phyloP scores from a whole-genome alignment of 441 rosid genomes.

The Pelargonium myrrhifolium region DNA sequence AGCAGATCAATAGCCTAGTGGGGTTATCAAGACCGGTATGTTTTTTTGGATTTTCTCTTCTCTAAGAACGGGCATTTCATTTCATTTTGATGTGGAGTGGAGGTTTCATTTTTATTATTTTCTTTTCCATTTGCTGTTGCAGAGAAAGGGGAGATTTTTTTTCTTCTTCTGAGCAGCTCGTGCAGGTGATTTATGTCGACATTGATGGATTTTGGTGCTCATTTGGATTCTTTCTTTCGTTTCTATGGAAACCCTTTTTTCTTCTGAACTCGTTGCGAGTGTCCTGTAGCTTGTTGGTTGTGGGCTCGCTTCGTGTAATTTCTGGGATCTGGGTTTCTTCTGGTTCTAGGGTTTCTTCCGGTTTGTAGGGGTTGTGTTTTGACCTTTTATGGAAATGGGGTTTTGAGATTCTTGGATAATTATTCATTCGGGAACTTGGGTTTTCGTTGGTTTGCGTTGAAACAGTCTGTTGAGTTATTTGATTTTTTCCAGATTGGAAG shows the following conservation, averaged over 20 bases:
- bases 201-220: conserved; percentile 15
- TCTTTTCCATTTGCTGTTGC: conserved; percentile 9
- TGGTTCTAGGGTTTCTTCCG: conserved; percentile 51
- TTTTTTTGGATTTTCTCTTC: conserved; percentile 26
- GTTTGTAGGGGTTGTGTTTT: conserved; percentile 28
- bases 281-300: conserved; percentile 16
- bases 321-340: conserved; percentile 60
- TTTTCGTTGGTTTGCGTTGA: conserved; percentile 30
- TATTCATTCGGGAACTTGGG: conserved; percentile 4
- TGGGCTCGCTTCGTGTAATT: conserved; percentile 17
- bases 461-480: conserved; percentile 8
- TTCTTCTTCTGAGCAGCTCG: conserved; percentile 19
- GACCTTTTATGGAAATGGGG: conserved; percentile 25
- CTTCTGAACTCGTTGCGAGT: conserved; percentile 10
- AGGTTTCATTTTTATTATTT: conserved; percentile 20
- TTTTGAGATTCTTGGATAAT: conserved; percentile 28
- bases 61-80: conserved; percentile 17
- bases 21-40: conserved; percentile 22
- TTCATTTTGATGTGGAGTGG: conserved; percentile 20
- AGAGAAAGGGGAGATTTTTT: conserved; percentile 23
- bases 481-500: neutral
- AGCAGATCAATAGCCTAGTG: conserved; percentile 2
- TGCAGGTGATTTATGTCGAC: conserved; percentile 14
- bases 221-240: conserved; percentile 2
- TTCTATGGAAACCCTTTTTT: conserved; percentile 21